These are phyloP conservation scores for Phytophthora pini DNA, from an alignment of 352 stramenopile genomes.

Conservation along the genomic window DNA sequence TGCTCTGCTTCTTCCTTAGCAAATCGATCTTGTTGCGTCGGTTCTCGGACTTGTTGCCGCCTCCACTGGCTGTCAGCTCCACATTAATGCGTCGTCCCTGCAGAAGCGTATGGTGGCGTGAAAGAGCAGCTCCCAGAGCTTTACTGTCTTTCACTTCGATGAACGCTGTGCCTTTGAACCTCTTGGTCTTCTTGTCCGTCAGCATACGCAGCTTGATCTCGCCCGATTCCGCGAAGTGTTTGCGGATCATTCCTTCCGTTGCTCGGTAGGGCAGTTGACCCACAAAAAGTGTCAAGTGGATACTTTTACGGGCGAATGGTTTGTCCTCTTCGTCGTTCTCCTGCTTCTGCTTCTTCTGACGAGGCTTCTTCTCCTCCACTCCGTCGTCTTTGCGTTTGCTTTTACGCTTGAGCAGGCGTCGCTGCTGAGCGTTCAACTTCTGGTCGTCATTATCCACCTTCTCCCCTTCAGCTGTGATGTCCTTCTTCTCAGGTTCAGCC, in stretches of 20 bases:
- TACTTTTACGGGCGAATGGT: constrained; percentile 52
- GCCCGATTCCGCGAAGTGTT: constrained; percentile 79
- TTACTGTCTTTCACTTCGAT: constrained; percentile 89
- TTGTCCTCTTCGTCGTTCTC: constrained; percentile 26
- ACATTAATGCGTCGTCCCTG: constrained; percentile 87
- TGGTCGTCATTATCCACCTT: not conserved
- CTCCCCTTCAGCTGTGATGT: not conserved
- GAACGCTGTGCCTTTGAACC: constrained; percentile 87
- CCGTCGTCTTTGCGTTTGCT: constrained; percentile 41
- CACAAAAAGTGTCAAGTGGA: constrained; percentile 88
- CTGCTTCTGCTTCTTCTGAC: constrained; percentile 51
- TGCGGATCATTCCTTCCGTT: constrained; percentile 65
- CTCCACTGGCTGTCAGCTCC: constrained; percentile 83
- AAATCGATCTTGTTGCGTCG: constrained; percentile 72
- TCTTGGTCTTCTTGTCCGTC: constrained; percentile 85
- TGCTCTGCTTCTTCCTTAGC: constrained; percentile 83
- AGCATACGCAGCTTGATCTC: constrained; percentile 83
- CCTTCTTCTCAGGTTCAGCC: constrained; percentile 3
- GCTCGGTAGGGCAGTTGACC: constrained; percentile 82
- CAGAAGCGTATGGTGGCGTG: constrained; percentile 81
- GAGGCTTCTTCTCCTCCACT: constrained; percentile 11
- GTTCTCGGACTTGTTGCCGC: constrained; percentile 84
- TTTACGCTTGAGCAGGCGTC: constrained; percentile 59
- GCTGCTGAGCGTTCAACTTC: constrained; percentile 60
- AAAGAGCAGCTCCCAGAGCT: constrained; percentile 77